Conservation (phyloP, 441 rosid species). For the Pelargonium hybrid region DNA sequence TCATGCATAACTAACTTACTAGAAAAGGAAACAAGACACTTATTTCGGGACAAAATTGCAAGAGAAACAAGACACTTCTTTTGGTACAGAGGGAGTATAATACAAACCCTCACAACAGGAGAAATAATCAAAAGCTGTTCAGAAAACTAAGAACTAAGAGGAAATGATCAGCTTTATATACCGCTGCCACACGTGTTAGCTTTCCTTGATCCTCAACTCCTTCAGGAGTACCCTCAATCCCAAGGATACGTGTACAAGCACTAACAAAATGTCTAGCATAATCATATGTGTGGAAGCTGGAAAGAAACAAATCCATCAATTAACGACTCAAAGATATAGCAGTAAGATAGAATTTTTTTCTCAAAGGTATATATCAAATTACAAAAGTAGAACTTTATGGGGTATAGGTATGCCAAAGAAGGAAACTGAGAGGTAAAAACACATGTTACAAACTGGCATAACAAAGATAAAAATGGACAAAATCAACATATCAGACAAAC, state of each 20-base stretch:
- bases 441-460: not conserved
- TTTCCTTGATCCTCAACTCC: constrained; percentile 98
- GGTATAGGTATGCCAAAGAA: not conserved
- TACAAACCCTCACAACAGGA: constrained; percentile 21
- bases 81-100: not conserved
- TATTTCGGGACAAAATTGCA: too few relatives aligned
- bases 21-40: too few relatives aligned
- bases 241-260: constrained; percentile 98
- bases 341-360: not conserved
- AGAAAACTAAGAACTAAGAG: constrained; percentile 9
- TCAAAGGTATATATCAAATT: not conserved
- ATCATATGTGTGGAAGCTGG: constrained; percentile 96
- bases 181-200: constrained; percentile 97
- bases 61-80: too few relatives aligned
- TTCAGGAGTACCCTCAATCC: constrained; percentile 97
- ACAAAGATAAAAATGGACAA: too few relatives aligned
- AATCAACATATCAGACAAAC: too few relatives aligned
- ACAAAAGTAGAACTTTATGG: not conserved
- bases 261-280: constrained; percentile 99
- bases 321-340: not conserved
- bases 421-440: not conserved
- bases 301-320: constrained; percentile 11
- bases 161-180: constrained; percentile 26
- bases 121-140: constrained; percentile 11
- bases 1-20: too few relatives aligned